phyloP scores from a whole-genome alignment of 2,329 filamentous ascomycete species.

The Tolypocladium ovalisporum region DNA sequence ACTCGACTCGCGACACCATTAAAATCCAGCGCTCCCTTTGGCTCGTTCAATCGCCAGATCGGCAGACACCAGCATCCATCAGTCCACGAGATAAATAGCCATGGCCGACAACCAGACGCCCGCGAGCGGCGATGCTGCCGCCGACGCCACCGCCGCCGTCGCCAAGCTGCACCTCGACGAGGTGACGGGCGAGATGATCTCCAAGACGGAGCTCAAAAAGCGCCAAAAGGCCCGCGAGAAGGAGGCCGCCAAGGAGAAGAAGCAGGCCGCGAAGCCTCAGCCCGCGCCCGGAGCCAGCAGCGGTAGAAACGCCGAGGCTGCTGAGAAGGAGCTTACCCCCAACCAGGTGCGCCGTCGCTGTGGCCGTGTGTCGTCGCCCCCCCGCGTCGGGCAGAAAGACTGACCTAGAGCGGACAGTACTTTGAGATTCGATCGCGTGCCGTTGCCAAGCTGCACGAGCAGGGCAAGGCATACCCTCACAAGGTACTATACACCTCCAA shows the following conservation, averaged over 20 bases:
- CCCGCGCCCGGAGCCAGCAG: slow-evolving; percentile 44
- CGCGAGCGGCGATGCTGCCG: slow-evolving; percentile 26
- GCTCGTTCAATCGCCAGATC: background rate
- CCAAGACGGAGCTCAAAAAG: slow-evolving; percentile 88
- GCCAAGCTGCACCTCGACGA: slow-evolving; percentile 80
- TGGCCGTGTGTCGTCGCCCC: background rate
- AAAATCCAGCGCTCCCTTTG: too few relatives aligned
- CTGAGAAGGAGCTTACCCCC: slow-evolving; percentile 44
- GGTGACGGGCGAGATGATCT: slow-evolving; percentile 78
- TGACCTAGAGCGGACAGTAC: slow-evolving; percentile 37
- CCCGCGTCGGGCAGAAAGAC: background rate
- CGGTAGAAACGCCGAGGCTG: slow-evolving; percentile 48
- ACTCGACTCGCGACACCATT: background rate
- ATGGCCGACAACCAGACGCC: slow-evolving; percentile 22
- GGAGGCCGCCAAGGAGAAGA: slow-evolving; percentile 82
- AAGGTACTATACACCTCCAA: slow-evolving; percentile 27
- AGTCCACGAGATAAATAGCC: background rate
- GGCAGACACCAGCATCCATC: background rate
- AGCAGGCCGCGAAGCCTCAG: slow-evolving; percentile 65
- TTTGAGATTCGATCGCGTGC: slow-evolving; percentile 88
- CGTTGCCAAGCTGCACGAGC: slow-evolving; percentile 39
- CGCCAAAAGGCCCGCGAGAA: slow-evolving; percentile 82
- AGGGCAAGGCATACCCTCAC: slow-evolving; percentile 64
- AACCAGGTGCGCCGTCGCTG: slow-evolving; percentile 29
- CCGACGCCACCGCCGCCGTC: slow-evolving; percentile 40